These are phyloP conservation scores for Asclepias syriaca DNA, from an alignment of 257 asterid genomes.

Conservation along the genomic window DNA sequence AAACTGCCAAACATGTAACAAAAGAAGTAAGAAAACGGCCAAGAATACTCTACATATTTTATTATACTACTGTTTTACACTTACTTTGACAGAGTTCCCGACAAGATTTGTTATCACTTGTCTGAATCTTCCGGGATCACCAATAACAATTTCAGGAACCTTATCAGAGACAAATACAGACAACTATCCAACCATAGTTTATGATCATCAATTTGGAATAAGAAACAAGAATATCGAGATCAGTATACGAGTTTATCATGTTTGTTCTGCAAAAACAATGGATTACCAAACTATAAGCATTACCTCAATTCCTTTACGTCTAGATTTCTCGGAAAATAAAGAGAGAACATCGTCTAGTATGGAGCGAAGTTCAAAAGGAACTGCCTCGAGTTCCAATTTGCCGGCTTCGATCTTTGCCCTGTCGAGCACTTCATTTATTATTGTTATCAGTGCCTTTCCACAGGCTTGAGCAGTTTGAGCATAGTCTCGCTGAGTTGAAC, in stretches of 20 bases:
- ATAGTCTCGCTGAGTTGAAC: constrained; percentile 81
- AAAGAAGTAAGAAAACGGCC: neutral
- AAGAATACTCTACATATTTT: neutral
- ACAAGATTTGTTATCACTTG: constrained; percentile 93
- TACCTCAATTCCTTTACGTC: constrained; percentile 88
- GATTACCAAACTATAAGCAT: constrained; percentile 6
- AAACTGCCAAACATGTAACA: constrained; percentile 41
- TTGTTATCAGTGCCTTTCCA: constrained; percentile 73
- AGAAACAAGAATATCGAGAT: constrained; percentile 2
- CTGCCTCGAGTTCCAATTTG: constrained; percentile 80
- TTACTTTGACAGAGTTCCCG: constrained; percentile 93
- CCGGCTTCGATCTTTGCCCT: constrained; percentile 91
- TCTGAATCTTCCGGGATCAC: constrained; percentile 94
- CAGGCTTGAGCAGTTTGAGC: constrained; percentile 96
- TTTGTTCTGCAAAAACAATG: neutral
- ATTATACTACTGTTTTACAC: constrained; percentile 15
- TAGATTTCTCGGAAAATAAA: constrained; percentile 79
- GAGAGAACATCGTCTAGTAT: constrained; percentile 82
- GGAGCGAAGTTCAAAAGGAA: constrained; percentile 65
- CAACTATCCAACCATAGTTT: constrained; percentile 35
- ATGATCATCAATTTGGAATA: neutral
- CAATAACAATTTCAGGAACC: constrained; percentile 78
- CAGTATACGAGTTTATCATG: neutral
- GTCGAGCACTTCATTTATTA: constrained; percentile 92
- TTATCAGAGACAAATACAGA: constrained; percentile 84